Evolutionary conservation across 371 early-diverging fungal genomes (phyloP), one percentile per base, ranked within the genome.

Genomic region (Mucor circinelloides): DNA sequence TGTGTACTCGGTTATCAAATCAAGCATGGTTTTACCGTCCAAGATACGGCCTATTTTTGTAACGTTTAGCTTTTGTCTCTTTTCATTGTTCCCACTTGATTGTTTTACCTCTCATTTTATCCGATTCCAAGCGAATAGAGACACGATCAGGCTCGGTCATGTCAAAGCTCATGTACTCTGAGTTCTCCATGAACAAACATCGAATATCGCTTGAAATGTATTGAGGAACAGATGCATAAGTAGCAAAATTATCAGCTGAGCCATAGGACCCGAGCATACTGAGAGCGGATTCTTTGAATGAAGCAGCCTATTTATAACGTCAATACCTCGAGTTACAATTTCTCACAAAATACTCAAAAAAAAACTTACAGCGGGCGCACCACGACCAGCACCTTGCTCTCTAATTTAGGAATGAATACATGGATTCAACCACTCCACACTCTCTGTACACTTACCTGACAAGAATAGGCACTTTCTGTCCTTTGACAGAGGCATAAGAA

Each of bases 121-220:
- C 61, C 0, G 73, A 60, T 25, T 78, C 74, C 19, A 82, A 58
- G 27, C 83, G 81, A 34, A 87, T 66, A 10, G 67, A 64, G 3
- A 80, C 80, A 9, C 79, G 68, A 48, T 84, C 82, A 5, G 66
- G 72, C 28, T 69, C 44, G 4, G 70, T 70, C n/a, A 87, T 60
- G 52, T 87, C 85, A 70, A 87, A 87, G 25, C 79, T 77, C 54
- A 70, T 70, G 61, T 82, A 87, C 57, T 85, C 81, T 48, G 74
- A 69, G n/a, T 82, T 81, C 46, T 83, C 81, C 52, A 87, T 71
- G 52, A 81, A 83, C 12, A 87, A 58, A 19, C 77, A 78, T 3
- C 79, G 74, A 42, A 74, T 68, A 58, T 81, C 80, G 19, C 78
- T 77, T 1, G 82, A 80, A 42, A 87, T 71, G 63, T 77, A 86